Evolutionary conservation across 148 eudicot species (phyloP), one percentile per base, ranked within the genome.

Genomic region (Chenopodium album): DNA sequence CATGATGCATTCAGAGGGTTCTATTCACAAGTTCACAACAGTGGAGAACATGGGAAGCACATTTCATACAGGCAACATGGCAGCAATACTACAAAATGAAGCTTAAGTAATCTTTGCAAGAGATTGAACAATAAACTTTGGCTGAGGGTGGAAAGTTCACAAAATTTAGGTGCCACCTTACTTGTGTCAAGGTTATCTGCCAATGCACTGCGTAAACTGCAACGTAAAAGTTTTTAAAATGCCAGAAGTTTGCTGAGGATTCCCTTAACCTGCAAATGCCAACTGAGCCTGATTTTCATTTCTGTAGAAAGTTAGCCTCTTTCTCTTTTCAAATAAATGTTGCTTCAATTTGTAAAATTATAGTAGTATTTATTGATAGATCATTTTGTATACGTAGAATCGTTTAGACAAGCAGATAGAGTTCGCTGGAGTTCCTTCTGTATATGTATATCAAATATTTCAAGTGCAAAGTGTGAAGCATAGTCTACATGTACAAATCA

Each of bases 21-120:
- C 76, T 23, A 23, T 23, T 23, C 23, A 23, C 23, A 23, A 23
- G 23, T 23, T 92, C 95, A 31, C 91, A 84, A 62, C 93, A 89
- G 47, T 90, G 95, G 95, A 90, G 88, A 87, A 86, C 92, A 77
- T 90, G 93, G 93, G 95, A 86, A 68, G 92, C 91, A 22, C 85
- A 87, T 80, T 88, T 87, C 69, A 90, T 92, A 86, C 95, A 90
- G 83, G 91, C 85, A 80, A 90, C 93, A 32, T 92, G 95, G 95
- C 88, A 86, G 29, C 77, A 85, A 14, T 78, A 88, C 75, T 86
- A 80, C 60, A 88, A 84, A 80, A 88, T 81, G 83, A 89, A 88
- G 86, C 77, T 86, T 7, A 85, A 88, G 77, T 88, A 85, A 71
- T 75, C 88, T 11, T 80, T 92, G 64, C 82, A 77, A 20, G 91